phyloP scores from a whole-genome alignment of 495 filamentous ascomycete species.

The Penicillium turbatum region DNA sequence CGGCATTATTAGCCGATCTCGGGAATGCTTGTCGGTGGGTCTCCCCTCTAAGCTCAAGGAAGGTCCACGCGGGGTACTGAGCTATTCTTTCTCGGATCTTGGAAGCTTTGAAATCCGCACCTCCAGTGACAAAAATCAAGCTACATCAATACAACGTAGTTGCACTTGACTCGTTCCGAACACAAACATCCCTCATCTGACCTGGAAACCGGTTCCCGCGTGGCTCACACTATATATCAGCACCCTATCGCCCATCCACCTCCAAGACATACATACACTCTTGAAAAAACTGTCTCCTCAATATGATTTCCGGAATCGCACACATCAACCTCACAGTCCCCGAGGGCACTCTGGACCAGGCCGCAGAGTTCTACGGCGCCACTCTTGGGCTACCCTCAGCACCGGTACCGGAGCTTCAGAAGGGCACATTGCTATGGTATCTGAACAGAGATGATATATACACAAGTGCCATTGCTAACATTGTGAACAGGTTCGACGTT shows the following conservation, averaged over 20 bases:
- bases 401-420: constrained; percentile 49
- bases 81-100: neutral
- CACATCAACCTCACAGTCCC: constrained; percentile 60
- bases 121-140: too few relatives aligned
- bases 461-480: neutral
- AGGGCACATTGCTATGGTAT: constrained; percentile 49
- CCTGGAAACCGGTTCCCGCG: constrained; percentile 8
- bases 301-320: constrained; percentile 56
- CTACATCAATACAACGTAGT: neutral
- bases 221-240: neutral
- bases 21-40: neutral
- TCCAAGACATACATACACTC: neutral
- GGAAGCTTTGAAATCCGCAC: too few relatives aligned
- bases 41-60: too few relatives aligned
- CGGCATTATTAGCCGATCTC: neutral
- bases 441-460: neutral
- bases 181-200: neutral
- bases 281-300: neutral
- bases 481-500: constrained; percentile 49
- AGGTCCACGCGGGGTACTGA: neutral
- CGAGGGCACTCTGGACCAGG: constrained; percentile 47
- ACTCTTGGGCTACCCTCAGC: constrained; percentile 50
- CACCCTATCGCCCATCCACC: neutral
- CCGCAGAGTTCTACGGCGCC: constrained; percentile 51
- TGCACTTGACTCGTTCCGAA: neutral